Evolutionary conservation across 352 stramenopile genomes (phyloP).

Genomic region (Phytophthora fragariae): DNA sequence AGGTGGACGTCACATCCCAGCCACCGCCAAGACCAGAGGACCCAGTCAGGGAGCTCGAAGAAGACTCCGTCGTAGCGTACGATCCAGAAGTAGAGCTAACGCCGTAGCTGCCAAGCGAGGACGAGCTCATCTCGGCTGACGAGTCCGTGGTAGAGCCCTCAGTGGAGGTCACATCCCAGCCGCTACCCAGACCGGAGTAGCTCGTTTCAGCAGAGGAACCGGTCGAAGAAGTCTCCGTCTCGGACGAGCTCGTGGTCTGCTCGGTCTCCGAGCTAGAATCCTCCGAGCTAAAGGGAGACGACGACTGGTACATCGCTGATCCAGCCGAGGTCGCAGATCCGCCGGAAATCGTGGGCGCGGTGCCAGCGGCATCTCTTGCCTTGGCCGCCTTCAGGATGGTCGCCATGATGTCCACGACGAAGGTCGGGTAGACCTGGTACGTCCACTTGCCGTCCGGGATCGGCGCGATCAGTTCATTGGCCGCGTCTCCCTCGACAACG

Average conservation of each 20-base stretch:
- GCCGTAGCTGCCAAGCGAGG: background rate
- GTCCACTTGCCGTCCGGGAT: slow-evolving; percentile 63
- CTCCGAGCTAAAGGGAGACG: slow-evolving; percentile 1
- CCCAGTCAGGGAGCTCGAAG: slow-evolving; percentile 12
- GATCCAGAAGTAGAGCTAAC: background rate
- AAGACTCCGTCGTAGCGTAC: slow-evolving; percentile 7
- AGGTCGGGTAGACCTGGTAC: slow-evolving; percentile 62
- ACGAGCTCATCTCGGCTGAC: slow-evolving; percentile 13
- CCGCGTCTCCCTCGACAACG: slow-evolving; percentile 54
- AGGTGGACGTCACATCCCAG: slow-evolving; percentile 13
- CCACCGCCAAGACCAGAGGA: slow-evolving; percentile 13
- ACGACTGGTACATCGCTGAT: slow-evolving; percentile 13
- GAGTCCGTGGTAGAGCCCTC: slow-evolving; percentile 5
- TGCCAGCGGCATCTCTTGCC: slow-evolving; percentile 31
- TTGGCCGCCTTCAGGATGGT: slow-evolving; percentile 48
- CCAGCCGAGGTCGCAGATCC: background rate
- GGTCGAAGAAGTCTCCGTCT: slow-evolving; percentile 10
- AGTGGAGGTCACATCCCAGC: slow-evolving; percentile 9
- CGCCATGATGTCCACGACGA: slow-evolving; percentile 57
- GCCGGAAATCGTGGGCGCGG: background rate
- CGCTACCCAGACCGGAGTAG: slow-evolving; percentile 9
- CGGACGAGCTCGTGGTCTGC: slow-evolving; percentile 14
- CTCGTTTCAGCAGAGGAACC: slow-evolving; percentile 16
- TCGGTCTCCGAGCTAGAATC: slow-evolving; percentile 23
- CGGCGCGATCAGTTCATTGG: slow-evolving; percentile 62